Percentiles rank a stretch among this genome's conserved stretches.
Evolutionary conservation across 352 stramenopile genomes (phyloP).

Genomic region (Phytophthora capsici): DNA sequence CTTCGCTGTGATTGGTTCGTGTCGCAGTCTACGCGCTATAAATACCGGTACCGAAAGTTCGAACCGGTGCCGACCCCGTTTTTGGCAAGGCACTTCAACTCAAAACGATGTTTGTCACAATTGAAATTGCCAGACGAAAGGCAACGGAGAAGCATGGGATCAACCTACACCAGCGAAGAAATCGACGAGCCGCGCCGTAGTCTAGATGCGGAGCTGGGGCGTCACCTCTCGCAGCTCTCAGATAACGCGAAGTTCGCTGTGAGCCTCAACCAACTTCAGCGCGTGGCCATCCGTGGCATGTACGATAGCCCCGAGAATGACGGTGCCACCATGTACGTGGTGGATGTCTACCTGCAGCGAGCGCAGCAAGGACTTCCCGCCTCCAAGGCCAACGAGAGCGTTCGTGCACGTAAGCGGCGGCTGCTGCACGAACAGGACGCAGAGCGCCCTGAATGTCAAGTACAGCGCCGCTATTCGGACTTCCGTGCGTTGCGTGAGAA

Average conservation of each 20-base stretch:
- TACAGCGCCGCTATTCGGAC: constrained; percentile 63
- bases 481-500: constrained; percentile 50
- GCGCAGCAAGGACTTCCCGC: constrained; percentile 57
- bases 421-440: constrained; percentile 26
- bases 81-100: background rate
- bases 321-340: constrained; percentile 56
- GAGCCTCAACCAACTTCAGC: constrained; percentile 67
- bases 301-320: constrained; percentile 45
- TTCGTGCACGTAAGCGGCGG: constrained; percentile 20
- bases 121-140: constrained; percentile 6
- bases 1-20: constrained; percentile 2
- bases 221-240: constrained; percentile 56
- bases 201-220: constrained; percentile 25
- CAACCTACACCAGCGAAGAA: background rate
- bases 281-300: constrained; percentile 46
- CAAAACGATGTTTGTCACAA: constrained; percentile 6
- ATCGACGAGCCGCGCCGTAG: constrained; percentile 17
- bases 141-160: constrained; percentile 1
- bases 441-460: constrained; percentile 41
- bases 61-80: background rate
- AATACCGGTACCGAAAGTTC: background rate
- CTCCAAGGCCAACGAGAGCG: constrained; percentile 22
- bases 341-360: constrained; percentile 52
- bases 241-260: constrained; percentile 54
- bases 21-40: background rate